These are phyloP conservation scores for Urochloa ruziziensis DNA, from an alignment of 176 grass and related monocot species.

Conservation along the genomic window DNA sequence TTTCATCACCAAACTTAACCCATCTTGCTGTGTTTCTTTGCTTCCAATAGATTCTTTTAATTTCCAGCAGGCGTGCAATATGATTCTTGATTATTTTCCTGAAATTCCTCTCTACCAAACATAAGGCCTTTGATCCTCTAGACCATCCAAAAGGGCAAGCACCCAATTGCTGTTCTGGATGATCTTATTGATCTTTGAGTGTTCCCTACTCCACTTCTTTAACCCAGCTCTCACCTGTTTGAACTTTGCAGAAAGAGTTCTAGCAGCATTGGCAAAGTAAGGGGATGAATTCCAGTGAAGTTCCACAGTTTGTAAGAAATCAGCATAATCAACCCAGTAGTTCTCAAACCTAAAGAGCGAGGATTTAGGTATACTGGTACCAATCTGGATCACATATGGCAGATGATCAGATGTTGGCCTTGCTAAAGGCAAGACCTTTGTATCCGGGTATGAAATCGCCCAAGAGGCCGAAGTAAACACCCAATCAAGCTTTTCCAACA, in stretches of 20 bases:
- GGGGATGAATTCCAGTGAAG: neutral
- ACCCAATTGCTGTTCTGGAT: neutral
- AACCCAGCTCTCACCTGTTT: neutral
- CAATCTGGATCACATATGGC: neutral
- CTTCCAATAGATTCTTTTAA: no score
- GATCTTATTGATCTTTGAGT: neutral
- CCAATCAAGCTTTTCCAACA: neutral
- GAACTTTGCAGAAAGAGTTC: neutral
- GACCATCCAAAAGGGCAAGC: neutral
- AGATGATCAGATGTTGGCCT: neutral
- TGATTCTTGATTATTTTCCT: neutral
- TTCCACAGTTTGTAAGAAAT: accelerated
- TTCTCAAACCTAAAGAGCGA: neutral
- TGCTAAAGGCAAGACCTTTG: accelerated
- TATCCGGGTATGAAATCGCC: neutral
- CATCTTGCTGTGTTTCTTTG: no score
- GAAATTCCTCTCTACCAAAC: neutral
- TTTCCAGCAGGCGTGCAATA: neutral
- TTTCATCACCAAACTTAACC: no score
- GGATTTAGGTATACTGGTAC: neutral
- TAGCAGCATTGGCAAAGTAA: neutral
- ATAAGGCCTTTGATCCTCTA: neutral
- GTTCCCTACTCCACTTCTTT: neutral
- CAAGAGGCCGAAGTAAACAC: neutral
- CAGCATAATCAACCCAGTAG: neutral